Evolutionary conservation across 228 moss, liverwort and hornwort species (phyloP).

Genomic region (Sphagnum fallax): DNA sequence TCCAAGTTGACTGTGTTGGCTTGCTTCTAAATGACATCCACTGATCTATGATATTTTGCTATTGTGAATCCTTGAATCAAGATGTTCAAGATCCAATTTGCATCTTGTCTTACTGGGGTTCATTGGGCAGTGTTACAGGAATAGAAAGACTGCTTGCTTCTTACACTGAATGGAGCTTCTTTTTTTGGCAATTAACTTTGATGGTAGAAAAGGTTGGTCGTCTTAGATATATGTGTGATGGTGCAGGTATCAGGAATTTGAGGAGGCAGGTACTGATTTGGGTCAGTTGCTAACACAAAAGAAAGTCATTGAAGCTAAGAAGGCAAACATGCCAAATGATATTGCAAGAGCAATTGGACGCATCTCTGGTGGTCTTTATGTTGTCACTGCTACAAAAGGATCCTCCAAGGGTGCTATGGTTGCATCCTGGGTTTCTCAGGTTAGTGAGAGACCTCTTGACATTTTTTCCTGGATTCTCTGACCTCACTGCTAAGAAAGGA

Average conservation of each 20-base stretch:
- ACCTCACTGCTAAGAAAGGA: slow-evolving; percentile 84
- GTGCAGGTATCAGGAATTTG: slow-evolving; percentile 78
- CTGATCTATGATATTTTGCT: too few relatives aligned
- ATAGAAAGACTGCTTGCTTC: too few relatives aligned
- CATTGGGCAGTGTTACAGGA: too few relatives aligned
- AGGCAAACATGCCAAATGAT: slow-evolving; percentile 71
- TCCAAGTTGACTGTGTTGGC: too few relatives aligned
- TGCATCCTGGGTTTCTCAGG: slow-evolving; percentile 98
- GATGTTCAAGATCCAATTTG: too few relatives aligned
- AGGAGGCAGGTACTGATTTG: slow-evolving; percentile 90
- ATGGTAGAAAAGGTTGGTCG: too few relatives aligned
- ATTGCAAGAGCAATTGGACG: slow-evolving; percentile 91
- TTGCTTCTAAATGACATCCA: too few relatives aligned
- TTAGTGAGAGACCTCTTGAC: slow-evolving; percentile 5
- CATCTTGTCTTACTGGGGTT: too few relatives aligned
- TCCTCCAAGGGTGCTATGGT: slow-evolving; percentile 83
- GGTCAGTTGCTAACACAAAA: slow-evolving; percentile 87
- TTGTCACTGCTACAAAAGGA: slow-evolving; percentile 86
- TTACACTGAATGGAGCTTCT: too few relatives aligned
- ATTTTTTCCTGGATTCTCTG: slow-evolving; percentile 51
- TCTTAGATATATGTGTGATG: background rate
- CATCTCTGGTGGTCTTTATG: slow-evolving; percentile 89
- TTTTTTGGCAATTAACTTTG: too few relatives aligned
- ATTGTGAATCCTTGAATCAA: too few relatives aligned
- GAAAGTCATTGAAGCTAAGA: slow-evolving; percentile 63